Evolutionary conservation across 1,139 yeast species (phyloP), one percentile per base, ranked within the genome.

Genomic region (Hyphopichia burtonii): DNA sequence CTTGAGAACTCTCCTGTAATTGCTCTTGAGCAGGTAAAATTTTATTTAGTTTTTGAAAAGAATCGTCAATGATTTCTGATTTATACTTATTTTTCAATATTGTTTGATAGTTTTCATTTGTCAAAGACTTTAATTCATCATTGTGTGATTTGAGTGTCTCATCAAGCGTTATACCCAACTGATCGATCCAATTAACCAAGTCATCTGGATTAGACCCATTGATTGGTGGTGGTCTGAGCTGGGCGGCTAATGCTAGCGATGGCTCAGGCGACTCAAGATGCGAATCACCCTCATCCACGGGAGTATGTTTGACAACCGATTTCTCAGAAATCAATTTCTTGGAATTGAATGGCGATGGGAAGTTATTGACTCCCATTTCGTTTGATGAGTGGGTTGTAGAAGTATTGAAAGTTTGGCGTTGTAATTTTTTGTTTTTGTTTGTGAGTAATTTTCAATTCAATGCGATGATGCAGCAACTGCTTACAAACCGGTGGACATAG

Each of bases 141-240:
- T 61, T 57, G 43, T 79, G 75, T 3, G 60, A 50, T 30, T 65
- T 58, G 22, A 78, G 55, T 4, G 76, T 66, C 2, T 55, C 44
- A 39, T 63, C 56, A 4, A 79, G 78, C 42, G 79, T 65, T 4
- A 49, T 42, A 40, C 75, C 74, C 37, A 81, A 58, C 4, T 70
- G 64, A 36, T 71, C 70, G 27, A 82, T 72, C 86, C 86, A 82
- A 18, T 63, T 55, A 9, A 76, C 61, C n/a, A 80, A 50, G 14
- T 76, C 76, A 34, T 71, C 70, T 1, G 50, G 47, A 25, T 25
- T 25, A 8, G n/a, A n/a, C n/a, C 28, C 28, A 7, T 25, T 25
- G 11, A 25, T 25, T 9, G 28, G 12, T 7, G 28, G 28, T 9
- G 28, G 28, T 25, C 11, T 20, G 8, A 20, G 8, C 8, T 20